phyloP scores from a whole-genome alignment of 2,329 filamentous ascomycete genomes.

The Stromatinia cepivora region DNA sequence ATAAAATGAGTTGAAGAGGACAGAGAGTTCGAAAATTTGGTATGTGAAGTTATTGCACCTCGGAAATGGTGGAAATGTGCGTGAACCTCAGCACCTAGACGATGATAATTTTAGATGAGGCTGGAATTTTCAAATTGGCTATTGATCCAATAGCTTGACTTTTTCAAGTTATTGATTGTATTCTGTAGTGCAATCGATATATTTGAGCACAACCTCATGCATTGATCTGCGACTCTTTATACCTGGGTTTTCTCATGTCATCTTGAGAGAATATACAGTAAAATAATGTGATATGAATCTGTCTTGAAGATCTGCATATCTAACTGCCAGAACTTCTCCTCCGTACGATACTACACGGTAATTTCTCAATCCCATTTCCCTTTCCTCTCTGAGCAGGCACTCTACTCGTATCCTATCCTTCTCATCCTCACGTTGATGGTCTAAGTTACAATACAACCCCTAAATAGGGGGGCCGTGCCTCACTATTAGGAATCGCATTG shows the following conservation, averaged over 20 bases:
- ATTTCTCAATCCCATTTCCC: not conserved
- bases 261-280: not conserved
- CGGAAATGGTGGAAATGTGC: constrained; percentile 3
- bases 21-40: not conserved
- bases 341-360: not conserved
- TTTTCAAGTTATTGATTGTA: not conserved
- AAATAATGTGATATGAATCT: not conserved
- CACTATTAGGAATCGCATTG: constrained; percentile 3
- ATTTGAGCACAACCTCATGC: constrained; percentile 18
- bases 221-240: constrained; percentile 1
- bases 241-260: not conserved
- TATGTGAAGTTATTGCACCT: not conserved
- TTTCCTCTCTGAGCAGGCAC: not conserved
- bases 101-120: constrained; percentile 14
- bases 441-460: not conserved
- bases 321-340: not conserved
- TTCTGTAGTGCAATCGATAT: constrained; percentile 9
- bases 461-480: constrained; percentile 15
- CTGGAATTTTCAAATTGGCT: not conserved
- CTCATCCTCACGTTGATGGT: not conserved
- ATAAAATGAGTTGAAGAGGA: not conserved
- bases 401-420: not conserved
- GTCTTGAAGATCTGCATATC: not conserved
- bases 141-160: constrained; percentile 4
- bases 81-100: not conserved